These are phyloP conservation scores for Chrysanthemum lavandulifolium DNA, from an alignment of 129 eudicot genomes.

Conservation along the genomic window DNA sequence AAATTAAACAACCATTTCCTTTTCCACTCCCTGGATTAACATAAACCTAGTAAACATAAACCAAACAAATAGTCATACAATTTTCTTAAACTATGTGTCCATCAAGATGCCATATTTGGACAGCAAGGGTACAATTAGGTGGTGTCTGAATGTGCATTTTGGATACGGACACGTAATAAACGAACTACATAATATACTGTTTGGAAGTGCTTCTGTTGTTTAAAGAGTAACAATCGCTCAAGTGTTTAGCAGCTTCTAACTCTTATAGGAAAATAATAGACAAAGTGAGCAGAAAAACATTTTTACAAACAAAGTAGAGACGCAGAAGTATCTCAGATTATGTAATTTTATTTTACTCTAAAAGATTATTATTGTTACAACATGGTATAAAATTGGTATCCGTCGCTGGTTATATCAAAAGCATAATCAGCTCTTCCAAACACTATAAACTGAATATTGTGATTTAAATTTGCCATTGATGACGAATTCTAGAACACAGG, in stretches of 20 bases:
- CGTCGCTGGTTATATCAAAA: too few relatives aligned
- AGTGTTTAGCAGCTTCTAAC: not conserved
- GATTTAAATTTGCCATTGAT: too few relatives aligned
- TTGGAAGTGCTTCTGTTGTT: not conserved
- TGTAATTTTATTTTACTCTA: not conserved
- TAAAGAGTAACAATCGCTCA: conserved; percentile 4
- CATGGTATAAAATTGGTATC: too few relatives aligned
- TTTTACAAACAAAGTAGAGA: not conserved
- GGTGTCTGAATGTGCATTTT: not conserved
- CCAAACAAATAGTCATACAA: conserved; percentile 15
- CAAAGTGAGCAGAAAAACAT: not conserved
- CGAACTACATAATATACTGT: not conserved
- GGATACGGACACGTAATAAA: not conserved
- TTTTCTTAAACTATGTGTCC: not conserved
- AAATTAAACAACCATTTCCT: conserved; percentile 73
- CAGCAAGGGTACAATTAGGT: conserved; percentile 4
- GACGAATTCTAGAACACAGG: too few relatives aligned
- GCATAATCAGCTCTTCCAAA: too few relatives aligned
- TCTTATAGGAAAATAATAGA: not conserved
- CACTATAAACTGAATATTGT: too few relatives aligned
- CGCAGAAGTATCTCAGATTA: not conserved
- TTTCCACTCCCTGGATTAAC: conserved; percentile 92
- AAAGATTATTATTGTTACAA: too few relatives aligned
- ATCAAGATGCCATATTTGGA: conserved; percentile 13
- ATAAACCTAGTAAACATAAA: conserved; percentile 71